phyloP scores from a whole-genome alignment of 202 grass and related monocot genomes.

The Brachypodium distachyon region DNA sequence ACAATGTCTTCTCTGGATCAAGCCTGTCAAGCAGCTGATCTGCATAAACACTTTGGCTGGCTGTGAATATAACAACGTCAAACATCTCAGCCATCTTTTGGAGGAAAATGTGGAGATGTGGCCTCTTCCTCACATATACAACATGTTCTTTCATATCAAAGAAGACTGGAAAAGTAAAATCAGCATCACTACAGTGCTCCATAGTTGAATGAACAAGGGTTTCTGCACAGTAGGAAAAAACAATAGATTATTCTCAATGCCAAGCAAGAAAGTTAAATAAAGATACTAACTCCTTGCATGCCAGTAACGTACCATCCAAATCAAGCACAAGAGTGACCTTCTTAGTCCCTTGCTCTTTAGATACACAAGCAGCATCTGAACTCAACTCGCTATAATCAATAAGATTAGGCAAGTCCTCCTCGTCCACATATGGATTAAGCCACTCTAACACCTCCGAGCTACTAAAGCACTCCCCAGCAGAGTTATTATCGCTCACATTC shows the following conservation, averaged over 20 bases:
- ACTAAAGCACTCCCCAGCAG: conserved; percentile 28
- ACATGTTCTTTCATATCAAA: conserved; percentile 52
- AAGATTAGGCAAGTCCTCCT: conserved; percentile 39
- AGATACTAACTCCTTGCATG: not conserved
- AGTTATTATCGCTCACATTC: conserved; percentile 23
- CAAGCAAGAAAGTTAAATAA: not conserved
- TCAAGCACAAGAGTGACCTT: conserved; percentile 77
- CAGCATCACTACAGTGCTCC: conserved; percentile 60
- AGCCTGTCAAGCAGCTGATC: conserved; percentile 55
- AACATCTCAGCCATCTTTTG: conserved; percentile 58
- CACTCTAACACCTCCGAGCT: conserved; percentile 44
- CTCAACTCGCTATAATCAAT: conserved; percentile 39
- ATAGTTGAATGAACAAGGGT: conserved; percentile 80
- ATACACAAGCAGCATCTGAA: conserved; percentile 21
- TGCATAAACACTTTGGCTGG: conserved; percentile 68
- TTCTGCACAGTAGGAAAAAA: conserved; percentile 37
- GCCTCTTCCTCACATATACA: conserved; percentile 68
- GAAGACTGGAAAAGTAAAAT: conserved; percentile 60
- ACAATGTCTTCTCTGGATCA: conserved; percentile 53
- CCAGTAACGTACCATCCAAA: conserved; percentile 65
- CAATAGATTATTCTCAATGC: conserved; percentile 9
- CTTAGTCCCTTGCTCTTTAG: conserved; percentile 23
- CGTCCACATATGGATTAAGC: conserved; percentile 40
- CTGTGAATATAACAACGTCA: conserved; percentile 76
- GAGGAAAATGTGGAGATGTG: conserved; percentile 63